Evolutionary conservation across 2,329 filamentous ascomycete species (phyloP), one percentile per base, ranked within the genome.

Genomic region (Penicillium brevicompactum): DNA sequence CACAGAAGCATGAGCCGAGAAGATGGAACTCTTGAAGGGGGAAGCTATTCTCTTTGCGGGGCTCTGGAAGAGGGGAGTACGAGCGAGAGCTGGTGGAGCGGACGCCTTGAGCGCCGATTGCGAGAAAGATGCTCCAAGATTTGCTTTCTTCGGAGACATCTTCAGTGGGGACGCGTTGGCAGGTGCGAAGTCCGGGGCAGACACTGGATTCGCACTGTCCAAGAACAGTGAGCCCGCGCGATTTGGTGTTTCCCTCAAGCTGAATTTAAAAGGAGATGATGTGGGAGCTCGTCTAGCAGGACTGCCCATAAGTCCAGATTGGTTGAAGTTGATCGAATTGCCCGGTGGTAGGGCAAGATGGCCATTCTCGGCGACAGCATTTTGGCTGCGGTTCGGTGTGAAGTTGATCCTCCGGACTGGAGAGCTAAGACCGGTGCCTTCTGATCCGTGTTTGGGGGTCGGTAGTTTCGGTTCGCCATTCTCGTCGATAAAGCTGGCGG

Each of bases 31-130:
- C 47, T 76, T 78, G 50, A 73, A 72, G 0, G 76, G 74, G 4
- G 75, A 75, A 8, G 66, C 63, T 22, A 75, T 68, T 46, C 75
- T 73, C 56, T 76, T 76, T 2, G 78, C 76, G 7, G 78, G 78
- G 46, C 75, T 78, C 57, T 76, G 71, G 14, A 80, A 66, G 6
- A 78, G 59, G 10, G 74, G 76, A 10, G 63, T 51, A 50, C 70
- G 60, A 22, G 64, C 63, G 45, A 73, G 76, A 10, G 74, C 67
- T 2, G 73, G 72, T 1, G 74, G 70, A 1, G 70, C 65, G 2
- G 66, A 65, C 16, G 68, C 58, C 51, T 74, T 72, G 5, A 67
- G 56, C 2, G 70, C 65, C 4, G 71, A 70, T 43, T 73, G 69
- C 9, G 66, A 61, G 46, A 76, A 74, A 3, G 72, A 71, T 7